Evolutionary conservation across 306 rosid genomes (phyloP).

Genomic region (Herpetospermum pedunculosum): DNA sequence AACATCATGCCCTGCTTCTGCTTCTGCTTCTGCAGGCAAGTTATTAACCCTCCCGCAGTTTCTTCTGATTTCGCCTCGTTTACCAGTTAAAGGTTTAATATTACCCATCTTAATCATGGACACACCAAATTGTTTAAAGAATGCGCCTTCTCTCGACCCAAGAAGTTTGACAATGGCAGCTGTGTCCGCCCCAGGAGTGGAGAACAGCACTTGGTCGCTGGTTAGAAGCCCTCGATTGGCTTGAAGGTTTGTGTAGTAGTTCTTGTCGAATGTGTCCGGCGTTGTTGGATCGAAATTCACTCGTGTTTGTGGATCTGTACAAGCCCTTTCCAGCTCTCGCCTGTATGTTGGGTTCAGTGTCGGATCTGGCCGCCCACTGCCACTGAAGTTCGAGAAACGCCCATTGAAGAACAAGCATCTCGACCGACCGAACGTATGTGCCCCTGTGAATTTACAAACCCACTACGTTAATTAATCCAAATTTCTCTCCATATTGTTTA

Average conservation of each 20-base stretch:
- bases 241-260: constrained; percentile 31
- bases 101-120: constrained; percentile 77
- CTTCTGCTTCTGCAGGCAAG: neutral
- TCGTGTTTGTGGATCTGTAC: neutral
- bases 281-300: constrained; percentile 5
- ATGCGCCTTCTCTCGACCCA: neutral
- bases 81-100: constrained; percentile 50
- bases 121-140: constrained; percentile 25
- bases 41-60: constrained; percentile 4
- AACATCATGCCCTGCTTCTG: constrained; percentile 7
- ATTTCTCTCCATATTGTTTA: too few species aligned
- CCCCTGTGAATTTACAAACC: constrained; percentile 30
- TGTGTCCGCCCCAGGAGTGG: constrained; percentile 8
- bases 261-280: constrained; percentile 37
- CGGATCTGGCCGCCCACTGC: constrained; percentile 48
- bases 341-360: constrained; percentile 40
- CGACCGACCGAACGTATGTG: constrained; percentile 65
- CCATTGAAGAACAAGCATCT: constrained; percentile 37
- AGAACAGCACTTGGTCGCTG: neutral
- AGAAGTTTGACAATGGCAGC: neutral
- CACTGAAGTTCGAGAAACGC: constrained; percentile 43
- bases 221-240: neutral
- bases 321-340: constrained; percentile 36
- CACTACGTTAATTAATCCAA: neutral
- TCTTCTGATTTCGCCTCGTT: constrained; percentile 25